Evolutionary conservation across 164 flowering plant genomes (phyloP).

Genomic region (Liquidambar formosana): DNA sequence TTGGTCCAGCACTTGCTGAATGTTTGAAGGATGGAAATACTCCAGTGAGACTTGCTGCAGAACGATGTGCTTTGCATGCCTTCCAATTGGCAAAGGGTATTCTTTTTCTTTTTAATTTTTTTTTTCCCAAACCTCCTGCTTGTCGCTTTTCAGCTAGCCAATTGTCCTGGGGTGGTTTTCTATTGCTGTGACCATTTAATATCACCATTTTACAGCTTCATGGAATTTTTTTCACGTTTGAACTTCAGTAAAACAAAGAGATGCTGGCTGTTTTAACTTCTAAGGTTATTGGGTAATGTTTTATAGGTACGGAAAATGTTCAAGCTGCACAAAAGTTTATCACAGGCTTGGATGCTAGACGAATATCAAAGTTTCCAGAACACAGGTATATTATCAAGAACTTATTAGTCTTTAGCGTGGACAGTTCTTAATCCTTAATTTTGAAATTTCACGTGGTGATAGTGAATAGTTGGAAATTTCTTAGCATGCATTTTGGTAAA

Average conservation of each 20-base stretch:
- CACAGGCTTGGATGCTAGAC: slow-evolving; percentile 95
- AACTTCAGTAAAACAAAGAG: background rate
- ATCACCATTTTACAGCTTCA: background rate
- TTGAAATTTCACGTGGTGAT: background rate
- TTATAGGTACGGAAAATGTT: slow-evolving; percentile 72
- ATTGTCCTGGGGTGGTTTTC: background rate
- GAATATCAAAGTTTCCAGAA: slow-evolving; percentile 83
- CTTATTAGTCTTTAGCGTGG: background rate
- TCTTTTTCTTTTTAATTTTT: no score
- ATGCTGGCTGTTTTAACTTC: background rate
- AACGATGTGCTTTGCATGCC: slow-evolving; percentile 80
- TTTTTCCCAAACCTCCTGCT: background rate
- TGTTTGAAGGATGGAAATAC: slow-evolving; percentile 86
- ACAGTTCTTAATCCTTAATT: background rate
- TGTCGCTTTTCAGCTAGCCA: background rate
- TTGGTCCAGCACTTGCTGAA: slow-evolving; percentile 82
- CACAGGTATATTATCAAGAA: slow-evolving; percentile 54
- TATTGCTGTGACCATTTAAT: background rate
- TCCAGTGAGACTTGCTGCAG: slow-evolving; percentile 96
- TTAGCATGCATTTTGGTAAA: no score
- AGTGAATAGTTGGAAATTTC: background rate
- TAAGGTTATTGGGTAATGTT: background rate
- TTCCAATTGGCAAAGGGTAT: slow-evolving; percentile 88
- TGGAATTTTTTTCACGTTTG: background rate
- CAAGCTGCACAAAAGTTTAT: slow-evolving; percentile 90